These are phyloP conservation scores for Vitis riparia DNA, from an alignment of 164 flowering plant species.

Conservation along the genomic window DNA sequence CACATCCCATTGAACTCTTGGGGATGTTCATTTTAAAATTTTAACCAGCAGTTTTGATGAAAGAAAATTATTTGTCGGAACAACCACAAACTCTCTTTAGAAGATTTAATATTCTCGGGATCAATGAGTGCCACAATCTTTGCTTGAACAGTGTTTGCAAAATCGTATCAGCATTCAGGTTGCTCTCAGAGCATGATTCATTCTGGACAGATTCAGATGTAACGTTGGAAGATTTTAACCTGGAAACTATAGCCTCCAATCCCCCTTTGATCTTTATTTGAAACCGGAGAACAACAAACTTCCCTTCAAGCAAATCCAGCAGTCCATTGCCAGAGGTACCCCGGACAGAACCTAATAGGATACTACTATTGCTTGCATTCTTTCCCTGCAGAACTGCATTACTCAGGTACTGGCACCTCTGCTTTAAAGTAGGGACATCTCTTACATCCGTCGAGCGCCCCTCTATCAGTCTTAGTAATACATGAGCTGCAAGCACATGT, in stretches of 20 bases:
- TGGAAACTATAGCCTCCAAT: constrained; percentile 60
- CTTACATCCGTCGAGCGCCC: constrained; percentile 62
- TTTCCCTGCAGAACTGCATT: constrained; percentile 97
- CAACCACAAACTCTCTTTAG: too few relatives aligned
- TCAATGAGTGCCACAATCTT: too few relatives aligned
- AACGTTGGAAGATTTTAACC: too few relatives aligned
- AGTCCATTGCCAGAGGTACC: constrained; percentile 68
- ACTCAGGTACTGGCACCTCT: constrained; percentile 93
- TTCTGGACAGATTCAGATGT: too few relatives aligned
- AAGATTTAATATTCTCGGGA: too few relatives aligned
- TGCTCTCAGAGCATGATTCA: too few relatives aligned
- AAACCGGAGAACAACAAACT: constrained; percentile 89
- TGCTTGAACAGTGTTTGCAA: too few relatives aligned
- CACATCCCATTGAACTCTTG: too few relatives aligned
- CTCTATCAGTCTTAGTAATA: constrained; percentile 83
- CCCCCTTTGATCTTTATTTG: constrained; percentile 88
- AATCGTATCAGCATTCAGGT: background rate
- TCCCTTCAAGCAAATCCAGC: constrained; percentile 92
- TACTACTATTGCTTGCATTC: constrained; percentile 60
- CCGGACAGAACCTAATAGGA: constrained; percentile 41
- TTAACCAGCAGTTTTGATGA: too few relatives aligned
- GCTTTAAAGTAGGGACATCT: constrained; percentile 67
- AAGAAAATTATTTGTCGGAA: too few relatives aligned
- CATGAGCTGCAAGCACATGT: constrained; percentile 89
- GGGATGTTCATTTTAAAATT: too few relatives aligned